Base-by-base conservation (phyloP, 257 asterid species). In the Primulina eburnea region DNA sequence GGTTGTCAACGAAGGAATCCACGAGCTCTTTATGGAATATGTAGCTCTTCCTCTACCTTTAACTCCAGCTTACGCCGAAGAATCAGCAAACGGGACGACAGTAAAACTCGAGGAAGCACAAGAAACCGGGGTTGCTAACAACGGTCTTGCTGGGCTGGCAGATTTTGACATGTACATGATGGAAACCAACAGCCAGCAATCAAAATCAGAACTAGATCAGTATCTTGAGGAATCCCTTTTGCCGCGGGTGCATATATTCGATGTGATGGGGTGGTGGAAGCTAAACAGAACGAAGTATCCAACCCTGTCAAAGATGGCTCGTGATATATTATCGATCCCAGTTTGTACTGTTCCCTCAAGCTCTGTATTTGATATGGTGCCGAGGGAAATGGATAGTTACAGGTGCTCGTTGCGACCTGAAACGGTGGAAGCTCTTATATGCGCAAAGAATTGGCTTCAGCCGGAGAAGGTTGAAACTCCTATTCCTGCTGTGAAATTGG, bases 251-350 rank as follows among this genome's bases (percentile, higher is more conserved):
- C 97, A 89, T 4, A 96, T 89, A 7, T 91, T 94, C 62, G 97
- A 94, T 10, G 97, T 91, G 26, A 58, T 91, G 1, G 96, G 99
- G 10, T 94, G 97, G 97, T 94, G 99, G 99, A 89, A 91, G 62
- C 69, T 87, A n/a, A 91, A 94, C 85, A 71, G 94, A 65, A 77
- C 74, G 73, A 94, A 91, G 85, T 91, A 89, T 71, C 99, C 99
- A 0, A 89, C 97, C 0, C 92, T 94, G 0, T 94, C 99, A 4
- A 91, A 84, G 86, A 91, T 91, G 97, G 99, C 99, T 0, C 84
- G 97, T 0, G 97, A 94, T 67, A 85, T 94, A 24, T 75, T 94
- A 87, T 87, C 96, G 0, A 82, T 94, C n/a, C 97, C 99, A 0
- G 96, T 91, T 50, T 85, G 87, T 43, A 83, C 99, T 0, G 92